phyloP scores from a whole-genome alignment of 192 early-diverging fungal species.

The Rhizophagus sp. region DNA sequence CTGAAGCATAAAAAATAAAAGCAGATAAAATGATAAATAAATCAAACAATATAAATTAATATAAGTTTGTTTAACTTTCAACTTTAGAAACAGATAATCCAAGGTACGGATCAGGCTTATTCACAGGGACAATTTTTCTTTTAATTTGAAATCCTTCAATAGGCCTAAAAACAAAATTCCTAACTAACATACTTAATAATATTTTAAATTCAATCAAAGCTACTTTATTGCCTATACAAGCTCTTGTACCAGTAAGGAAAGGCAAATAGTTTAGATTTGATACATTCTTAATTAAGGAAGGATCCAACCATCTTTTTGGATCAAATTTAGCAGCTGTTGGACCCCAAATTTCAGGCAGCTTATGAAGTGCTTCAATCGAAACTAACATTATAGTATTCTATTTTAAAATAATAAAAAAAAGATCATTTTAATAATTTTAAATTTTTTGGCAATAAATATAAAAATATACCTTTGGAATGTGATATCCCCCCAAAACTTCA shows the following conservation, averaged over 20 bases:
- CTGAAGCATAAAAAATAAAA: too few relatives aligned
- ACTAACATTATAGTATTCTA: not conserved
- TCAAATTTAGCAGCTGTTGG: slow-evolving; percentile 44
- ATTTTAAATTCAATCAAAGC: slow-evolving; percentile 60
- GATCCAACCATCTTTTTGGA: slow-evolving; percentile 56
- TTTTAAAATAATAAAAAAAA: not conserved
- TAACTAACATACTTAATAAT: slow-evolving; percentile 33
- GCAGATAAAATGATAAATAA: too few relatives aligned
- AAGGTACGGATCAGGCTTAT: not conserved
- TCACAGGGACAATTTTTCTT: not conserved
- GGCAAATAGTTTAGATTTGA: slow-evolving; percentile 39
- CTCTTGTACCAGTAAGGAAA: slow-evolving; percentile 52
- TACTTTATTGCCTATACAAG: slow-evolving; percentile 59
- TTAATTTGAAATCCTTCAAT: not conserved
- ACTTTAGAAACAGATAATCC: not conserved
- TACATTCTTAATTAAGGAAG: slow-evolving; percentile 29
- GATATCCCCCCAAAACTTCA: slow-evolving; percentile 38
- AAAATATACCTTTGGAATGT: slow-evolving; percentile 53
- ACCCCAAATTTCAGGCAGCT: not conserved
- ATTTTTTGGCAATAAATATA: too few relatives aligned
- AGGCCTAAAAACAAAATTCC: slow-evolving; percentile 3
- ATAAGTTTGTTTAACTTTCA: not conserved
- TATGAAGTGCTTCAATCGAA: not conserved
- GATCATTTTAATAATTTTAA: not conserved
- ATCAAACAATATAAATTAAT: too few relatives aligned